Percentiles rank a stretch among this genome's conserved stretches.
Evolutionary conservation across 108 stramenopile species (phyloP).

Genomic region (Nannochloropsis salina): DNA sequence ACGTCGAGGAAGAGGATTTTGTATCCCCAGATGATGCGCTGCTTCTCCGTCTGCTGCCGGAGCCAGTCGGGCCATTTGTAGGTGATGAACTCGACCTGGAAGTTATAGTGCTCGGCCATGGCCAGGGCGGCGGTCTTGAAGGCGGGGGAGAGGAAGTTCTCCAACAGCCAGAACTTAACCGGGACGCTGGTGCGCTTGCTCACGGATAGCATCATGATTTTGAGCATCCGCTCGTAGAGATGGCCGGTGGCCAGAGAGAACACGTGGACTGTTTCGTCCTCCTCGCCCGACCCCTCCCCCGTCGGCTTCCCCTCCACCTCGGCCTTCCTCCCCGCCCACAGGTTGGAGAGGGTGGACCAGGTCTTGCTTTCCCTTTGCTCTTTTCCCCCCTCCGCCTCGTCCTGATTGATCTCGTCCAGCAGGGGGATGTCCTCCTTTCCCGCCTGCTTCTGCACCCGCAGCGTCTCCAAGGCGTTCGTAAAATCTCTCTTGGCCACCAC

Average conservation of each 20-base stretch:
- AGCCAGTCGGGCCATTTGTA: slow-evolving; percentile 99
- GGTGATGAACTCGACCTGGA: slow-evolving; percentile 63
- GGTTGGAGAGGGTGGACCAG: slow-evolving; percentile 37
- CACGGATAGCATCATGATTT: slow-evolving; percentile 99
- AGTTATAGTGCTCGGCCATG: slow-evolving; percentile 75
- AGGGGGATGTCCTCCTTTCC: slow-evolving; percentile 47
- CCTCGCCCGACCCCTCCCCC: slow-evolving; percentile 29
- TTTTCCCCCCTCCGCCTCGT: background rate
- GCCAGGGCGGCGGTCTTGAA: slow-evolving; percentile 77
- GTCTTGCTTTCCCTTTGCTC: slow-evolving; percentile 27
- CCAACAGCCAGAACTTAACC: slow-evolving; percentile 98
- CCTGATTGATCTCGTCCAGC: slow-evolving; percentile 35
- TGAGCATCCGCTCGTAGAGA: slow-evolving; percentile 86
- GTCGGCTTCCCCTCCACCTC: background rate
- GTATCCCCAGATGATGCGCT: slow-evolving; percentile 99
- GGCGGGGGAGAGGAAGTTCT: slow-evolving; percentile 79
- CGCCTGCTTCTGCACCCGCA: slow-evolving; percentile 48
- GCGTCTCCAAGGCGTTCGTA: slow-evolving; percentile 29
- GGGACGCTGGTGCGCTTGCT: slow-evolving; percentile 79
- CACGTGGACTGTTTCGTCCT: slow-evolving; percentile 78
- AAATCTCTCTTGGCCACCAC: slow-evolving; percentile 8
- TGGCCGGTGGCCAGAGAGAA: slow-evolving; percentile 95
- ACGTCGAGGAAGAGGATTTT: slow-evolving; percentile 99
- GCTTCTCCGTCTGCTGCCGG: slow-evolving; percentile 88
- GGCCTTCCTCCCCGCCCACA: slow-evolving; percentile 20